Conservation (phyloP, 805 yeast species). For the Kodamaea laetipori region DNA sequence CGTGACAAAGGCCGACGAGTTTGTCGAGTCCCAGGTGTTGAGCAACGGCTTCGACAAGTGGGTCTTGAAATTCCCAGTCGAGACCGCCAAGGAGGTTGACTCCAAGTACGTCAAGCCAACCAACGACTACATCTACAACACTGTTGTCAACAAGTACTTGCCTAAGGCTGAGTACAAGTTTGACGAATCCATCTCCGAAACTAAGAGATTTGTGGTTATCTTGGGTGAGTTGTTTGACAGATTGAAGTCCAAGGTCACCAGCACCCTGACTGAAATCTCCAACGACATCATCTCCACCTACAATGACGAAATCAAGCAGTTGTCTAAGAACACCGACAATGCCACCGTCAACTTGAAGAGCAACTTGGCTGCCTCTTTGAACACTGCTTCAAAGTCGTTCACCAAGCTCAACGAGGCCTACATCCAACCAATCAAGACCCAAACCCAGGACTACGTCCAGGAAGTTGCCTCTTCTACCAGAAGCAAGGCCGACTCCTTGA, state of each 20-base stretch:
- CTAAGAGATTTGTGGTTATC: slow-evolving; percentile 24
- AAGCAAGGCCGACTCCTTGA: slow-evolving; percentile 33
- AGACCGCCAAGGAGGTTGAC: slow-evolving; percentile 9
- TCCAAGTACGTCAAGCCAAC: slow-evolving; percentile 24
- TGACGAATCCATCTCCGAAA: slow-evolving; percentile 21
- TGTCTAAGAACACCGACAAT: slow-evolving; percentile 23
- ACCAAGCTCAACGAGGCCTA: slow-evolving; percentile 36
- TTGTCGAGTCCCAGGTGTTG: slow-evolving; percentile 16
- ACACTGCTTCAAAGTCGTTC: slow-evolving; percentile 35
- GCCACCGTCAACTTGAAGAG: slow-evolving; percentile 12
- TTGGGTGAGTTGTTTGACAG: slow-evolving; percentile 24
- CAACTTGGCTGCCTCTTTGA: slow-evolving; percentile 36
- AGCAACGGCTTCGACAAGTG: slow-evolving; percentile 15
- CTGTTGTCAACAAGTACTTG: slow-evolving; percentile 24
- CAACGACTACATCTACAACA: slow-evolving; percentile 23
- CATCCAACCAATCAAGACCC: slow-evolving; percentile 41
- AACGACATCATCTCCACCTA: slow-evolving; percentile 35
- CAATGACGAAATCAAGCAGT: slow-evolving; percentile 35
- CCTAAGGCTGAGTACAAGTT: slow-evolving; percentile 32
- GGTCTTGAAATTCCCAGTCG: slow-evolving; percentile 14
- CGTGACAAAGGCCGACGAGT: slow-evolving; percentile 14
- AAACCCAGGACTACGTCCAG: slow-evolving; percentile 41
- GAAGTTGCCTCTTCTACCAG: slow-evolving; percentile 39
- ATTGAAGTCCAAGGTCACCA: slow-evolving; percentile 27
- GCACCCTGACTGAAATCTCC: slow-evolving; percentile 31